Evolutionary conservation across 2,329 filamentous ascomycete genomes (phyloP).

Genomic region (Diaporthe longicolla): DNA sequence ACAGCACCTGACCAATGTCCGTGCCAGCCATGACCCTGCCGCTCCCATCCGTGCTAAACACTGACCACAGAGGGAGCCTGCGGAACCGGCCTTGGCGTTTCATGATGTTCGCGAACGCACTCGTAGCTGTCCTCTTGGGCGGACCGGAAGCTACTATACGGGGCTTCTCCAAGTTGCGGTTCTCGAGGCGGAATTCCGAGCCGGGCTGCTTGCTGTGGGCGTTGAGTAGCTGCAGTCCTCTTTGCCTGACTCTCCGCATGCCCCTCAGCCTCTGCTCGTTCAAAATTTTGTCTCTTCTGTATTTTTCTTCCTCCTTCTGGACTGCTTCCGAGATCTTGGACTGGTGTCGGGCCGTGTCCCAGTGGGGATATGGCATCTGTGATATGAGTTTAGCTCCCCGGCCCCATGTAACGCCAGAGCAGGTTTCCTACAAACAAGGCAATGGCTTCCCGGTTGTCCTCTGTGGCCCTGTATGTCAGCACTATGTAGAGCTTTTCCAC

Average conservation of each 20-base stretch:
- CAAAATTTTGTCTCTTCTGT: constrained; percentile 34
- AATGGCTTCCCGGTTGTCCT: not conserved
- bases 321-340: constrained; percentile 36
- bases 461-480: not conserved
- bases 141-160: not conserved
- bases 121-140: constrained; percentile 33
- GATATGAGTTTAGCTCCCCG: not conserved
- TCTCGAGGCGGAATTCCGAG: constrained; percentile 40
- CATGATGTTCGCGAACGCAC: constrained; percentile 42
- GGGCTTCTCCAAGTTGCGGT: constrained; percentile 1
- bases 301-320: constrained; percentile 37
- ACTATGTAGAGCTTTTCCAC: fast-evolving
- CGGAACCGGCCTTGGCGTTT: constrained; percentile 39
- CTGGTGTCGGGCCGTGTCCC: constrained; percentile 52
- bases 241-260: constrained; percentile 37
- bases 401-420: fast-evolving
- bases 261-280: constrained; percentile 31
- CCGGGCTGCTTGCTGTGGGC: constrained; percentile 39
- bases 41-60: constrained; percentile 34
- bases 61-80: constrained; percentile 15
- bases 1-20: constrained; percentile 49
- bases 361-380: constrained; percentile 60
- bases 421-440: constrained; percentile 35
- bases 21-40: constrained; percentile 38
- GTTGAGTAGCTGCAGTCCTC: constrained; percentile 38